Evolutionary conservation across 2,329 filamentous ascomycete genomes (phyloP).

Genomic region (Ophidiomyces ophidiicola): DNA sequence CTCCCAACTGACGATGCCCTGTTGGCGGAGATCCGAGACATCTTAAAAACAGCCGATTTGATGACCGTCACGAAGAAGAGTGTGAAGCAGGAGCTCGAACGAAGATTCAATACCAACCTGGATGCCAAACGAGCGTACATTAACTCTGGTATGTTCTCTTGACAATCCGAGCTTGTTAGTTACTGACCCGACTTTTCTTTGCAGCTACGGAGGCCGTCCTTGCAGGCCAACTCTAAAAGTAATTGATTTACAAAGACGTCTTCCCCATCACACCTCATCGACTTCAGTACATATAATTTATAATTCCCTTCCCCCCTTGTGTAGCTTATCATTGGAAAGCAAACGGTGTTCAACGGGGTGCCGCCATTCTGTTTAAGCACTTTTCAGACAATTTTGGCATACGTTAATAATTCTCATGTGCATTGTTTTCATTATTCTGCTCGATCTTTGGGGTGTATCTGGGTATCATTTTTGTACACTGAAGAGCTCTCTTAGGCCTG

Average conservation of each 20-base stretch:
- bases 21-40: slow-evolving; percentile 86
- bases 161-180: background rate
- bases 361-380: too few relatives aligned
- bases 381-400: too few relatives aligned
- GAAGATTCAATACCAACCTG: slow-evolving; percentile 72
- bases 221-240: slow-evolving; percentile 55
- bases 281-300: slow-evolving; percentile 4
- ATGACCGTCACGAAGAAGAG: slow-evolving; percentile 99
- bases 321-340: too few relatives aligned
- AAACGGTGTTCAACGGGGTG: too few relatives aligned
- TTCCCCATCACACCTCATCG: background rate
- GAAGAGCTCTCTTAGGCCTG: too few relatives aligned
- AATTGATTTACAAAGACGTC: background rate
- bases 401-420: too few relatives aligned
- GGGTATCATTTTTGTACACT: too few relatives aligned
- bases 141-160: slow-evolving; percentile 60
- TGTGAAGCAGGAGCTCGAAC: slow-evolving; percentile 86
- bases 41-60: slow-evolving; percentile 78
- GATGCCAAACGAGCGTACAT: slow-evolving; percentile 89
- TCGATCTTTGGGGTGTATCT: too few relatives aligned
- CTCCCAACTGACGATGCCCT: slow-evolving; percentile 82
- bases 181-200: background rate
- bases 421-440: too few relatives aligned
- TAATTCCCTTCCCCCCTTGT: background rate
- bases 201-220: slow-evolving; percentile 65